These are phyloP conservation scores for Parvularia atlantis DNA, from an alignment of 78 protist genomes.

Conservation along the genomic window DNA sequence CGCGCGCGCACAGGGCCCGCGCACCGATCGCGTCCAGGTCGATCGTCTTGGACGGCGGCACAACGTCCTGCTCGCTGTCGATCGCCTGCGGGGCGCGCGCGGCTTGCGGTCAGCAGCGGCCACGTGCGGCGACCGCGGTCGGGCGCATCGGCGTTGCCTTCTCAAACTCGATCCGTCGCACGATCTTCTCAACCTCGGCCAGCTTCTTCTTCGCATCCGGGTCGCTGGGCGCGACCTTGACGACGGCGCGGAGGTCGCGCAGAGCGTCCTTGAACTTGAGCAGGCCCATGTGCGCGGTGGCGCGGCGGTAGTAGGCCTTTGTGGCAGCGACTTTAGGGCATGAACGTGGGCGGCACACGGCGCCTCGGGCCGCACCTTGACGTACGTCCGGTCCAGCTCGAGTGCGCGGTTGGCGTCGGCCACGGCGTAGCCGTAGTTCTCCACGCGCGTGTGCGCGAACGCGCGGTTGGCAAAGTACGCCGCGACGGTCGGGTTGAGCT, in stretches of 20 bases:
- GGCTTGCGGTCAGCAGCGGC: too few species aligned
- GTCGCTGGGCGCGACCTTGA: constrained; percentile 42
- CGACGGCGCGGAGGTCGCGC: constrained; percentile 32
- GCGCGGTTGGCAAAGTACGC: constrained; percentile 60
- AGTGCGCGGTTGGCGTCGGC: constrained; percentile 62
- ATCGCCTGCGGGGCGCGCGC: background rate
- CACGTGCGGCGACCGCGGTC: background rate
- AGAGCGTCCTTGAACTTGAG: constrained; percentile 68
- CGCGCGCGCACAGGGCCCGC: too few species aligned
- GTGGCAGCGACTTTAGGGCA: background rate
- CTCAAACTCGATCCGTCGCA: constrained; percentile 51
- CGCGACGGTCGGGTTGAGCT: constrained; percentile 21
- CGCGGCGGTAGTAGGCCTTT: constrained; percentile 78
- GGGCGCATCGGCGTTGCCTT: constrained; percentile 47
- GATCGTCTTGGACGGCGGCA: constrained; percentile 3
- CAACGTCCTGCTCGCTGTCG: constrained; percentile 1
- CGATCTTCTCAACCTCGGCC: constrained; percentile 49
- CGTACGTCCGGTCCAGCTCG: constrained; percentile 51
- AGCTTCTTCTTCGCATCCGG: constrained; percentile 53
- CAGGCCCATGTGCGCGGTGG: constrained; percentile 69
- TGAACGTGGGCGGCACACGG: background rate
- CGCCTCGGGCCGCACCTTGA: constrained; percentile 27
- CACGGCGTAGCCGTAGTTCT: constrained; percentile 55
- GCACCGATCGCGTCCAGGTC: constrained; percentile 31
- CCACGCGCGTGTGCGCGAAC: constrained; percentile 61